Evolutionary conservation across 371 early-diverging fungal genomes (phyloP).

Genomic region (Circinella umbellata): DNA sequence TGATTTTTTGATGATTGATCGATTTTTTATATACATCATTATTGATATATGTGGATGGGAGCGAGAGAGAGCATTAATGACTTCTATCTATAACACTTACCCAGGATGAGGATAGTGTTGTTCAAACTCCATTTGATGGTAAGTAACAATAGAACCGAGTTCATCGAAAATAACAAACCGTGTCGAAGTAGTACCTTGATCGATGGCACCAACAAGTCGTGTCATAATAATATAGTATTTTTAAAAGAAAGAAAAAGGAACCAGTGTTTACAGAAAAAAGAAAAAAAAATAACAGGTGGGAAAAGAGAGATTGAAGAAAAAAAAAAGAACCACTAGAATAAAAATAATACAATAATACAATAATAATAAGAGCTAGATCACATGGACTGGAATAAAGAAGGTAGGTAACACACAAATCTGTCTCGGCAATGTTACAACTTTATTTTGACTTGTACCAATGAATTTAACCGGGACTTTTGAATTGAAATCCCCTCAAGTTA

Average conservation of each 20-base stretch:
- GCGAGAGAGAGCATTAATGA: too few relatives aligned
- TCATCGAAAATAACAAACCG: constrained; percentile 93
- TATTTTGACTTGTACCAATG: too few relatives aligned
- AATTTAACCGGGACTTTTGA: too few relatives aligned
- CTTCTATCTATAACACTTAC: constrained; percentile 40
- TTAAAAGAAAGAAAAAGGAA: constrained; percentile 4
- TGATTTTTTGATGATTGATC: too few relatives aligned
- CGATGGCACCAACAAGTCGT: constrained; percentile 80
- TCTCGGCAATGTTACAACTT: too few relatives aligned
- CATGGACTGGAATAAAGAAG: too few relatives aligned
- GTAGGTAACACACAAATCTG: too few relatives aligned
- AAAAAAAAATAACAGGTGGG: constrained; percentile 6
- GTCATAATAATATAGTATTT: constrained; percentile 10
- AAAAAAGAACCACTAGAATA: not conserved
- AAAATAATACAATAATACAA: not conserved
- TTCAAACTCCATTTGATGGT: constrained; percentile 85
- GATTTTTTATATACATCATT: not conserved
- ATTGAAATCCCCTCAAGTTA: too few relatives aligned
- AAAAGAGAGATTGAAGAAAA: not conserved
- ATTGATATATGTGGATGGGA: not conserved
- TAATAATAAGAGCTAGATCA: too few relatives aligned
- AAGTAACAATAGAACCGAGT: constrained; percentile 73
- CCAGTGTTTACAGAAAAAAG: not conserved
- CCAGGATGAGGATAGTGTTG: constrained; percentile 84
- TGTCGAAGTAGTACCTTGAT: constrained; percentile 95